Base-by-base conservation (phyloP, 2,329 filamentous ascomycete species). In the Verticillium isaacii region DNA sequence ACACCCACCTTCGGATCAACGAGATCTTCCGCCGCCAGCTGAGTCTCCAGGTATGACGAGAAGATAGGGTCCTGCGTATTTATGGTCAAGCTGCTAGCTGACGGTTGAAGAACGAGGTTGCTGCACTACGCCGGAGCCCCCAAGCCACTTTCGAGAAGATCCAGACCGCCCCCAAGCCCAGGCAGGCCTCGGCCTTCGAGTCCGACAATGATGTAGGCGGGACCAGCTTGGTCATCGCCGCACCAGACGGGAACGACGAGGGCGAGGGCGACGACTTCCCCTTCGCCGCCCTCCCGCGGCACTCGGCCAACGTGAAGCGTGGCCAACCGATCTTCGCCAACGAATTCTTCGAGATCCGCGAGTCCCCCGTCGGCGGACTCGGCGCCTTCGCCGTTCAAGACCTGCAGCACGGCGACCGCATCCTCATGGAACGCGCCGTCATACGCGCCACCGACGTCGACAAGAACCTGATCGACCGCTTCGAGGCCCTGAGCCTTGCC, bases 361-460 rank as follows among this genome's bases (percentile, higher is more conserved):
- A 67, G 11, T 83, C 81, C 0, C 57, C 63, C 0, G 69, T 80
- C 1, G 76, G 77, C 0, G 82, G 82, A 1, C 74, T 77, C 55
- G 83, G 83, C 0, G 77, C 74, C 0, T 83, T 85, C 56, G 82
- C 83, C 0, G 64, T 67, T 1, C 68, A 66, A 5, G 69, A 75
- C 7, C 72, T 85, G 12, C 64, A 64, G 19, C 58, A 65, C 0
- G 74, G 74, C 39, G 74, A 80, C 39, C 66, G 72, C 1, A 76
- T 85, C 9, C 74, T 84, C 0, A 65, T 75, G 0, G 83, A 86
- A 68, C 65, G 63, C 12, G 77, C 82, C 0, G 68, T 84, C 0
- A 68, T 85, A 17, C 68, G 69, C 2, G 70, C 76, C 6, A 64
- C 69, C 32, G 11, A 52, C 45, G 45, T 52, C 9, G 45, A 59